Evolutionary conservation across 129 eudicot species (phyloP), one percentile per base, ranked within the genome.

Genomic region (Pseudognaphalium luteoalbum): DNA sequence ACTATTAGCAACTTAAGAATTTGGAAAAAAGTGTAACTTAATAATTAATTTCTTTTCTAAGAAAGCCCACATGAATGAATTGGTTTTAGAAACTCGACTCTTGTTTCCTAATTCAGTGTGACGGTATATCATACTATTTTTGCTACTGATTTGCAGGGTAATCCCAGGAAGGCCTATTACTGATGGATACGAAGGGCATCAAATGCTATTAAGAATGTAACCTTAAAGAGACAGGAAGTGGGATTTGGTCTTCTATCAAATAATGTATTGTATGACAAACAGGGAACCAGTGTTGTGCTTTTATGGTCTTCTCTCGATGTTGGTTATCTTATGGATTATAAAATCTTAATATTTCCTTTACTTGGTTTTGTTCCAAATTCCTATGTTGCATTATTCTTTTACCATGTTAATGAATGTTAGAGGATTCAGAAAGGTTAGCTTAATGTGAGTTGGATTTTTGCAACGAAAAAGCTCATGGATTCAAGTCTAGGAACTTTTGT

Each of bases 111-210:
- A 20, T 16, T 41, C 6, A 75, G 39, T 59, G 21, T 20, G 17
- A 68, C 22, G 68, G 4, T 39, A 16, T 25, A 28, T 76, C 11
- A 39, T 37, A 76, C 57, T 22, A 67, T 30, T 62, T 15, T 30
- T 71, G 76, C 37, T 62, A 78, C 47, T 75, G 51, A 60, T 66
- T 77, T 77, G 44, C 75, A 82, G 83, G 80, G 83, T 19, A 82
- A 82, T 62, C 83, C 83, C 1, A 32, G 86, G 80, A 82, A 78
- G 62, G 82, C 79, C 34, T 82, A 82, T 75, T 82, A 82, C 76
- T 82, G 63, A 67, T 65, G 7, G n/a, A 76, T 22, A 60, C 16
- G 6, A 69, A 68, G 70, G 60, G 67, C 60, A 29, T 70, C 12
- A 6, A 47, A n/a, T 80, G 75, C 64, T 20, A 47, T 79, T n/a